These are phyloP conservation scores for Penicillium parvum DNA, from an alignment of 495 filamentous ascomycete species.

Conservation along the genomic window DNA sequence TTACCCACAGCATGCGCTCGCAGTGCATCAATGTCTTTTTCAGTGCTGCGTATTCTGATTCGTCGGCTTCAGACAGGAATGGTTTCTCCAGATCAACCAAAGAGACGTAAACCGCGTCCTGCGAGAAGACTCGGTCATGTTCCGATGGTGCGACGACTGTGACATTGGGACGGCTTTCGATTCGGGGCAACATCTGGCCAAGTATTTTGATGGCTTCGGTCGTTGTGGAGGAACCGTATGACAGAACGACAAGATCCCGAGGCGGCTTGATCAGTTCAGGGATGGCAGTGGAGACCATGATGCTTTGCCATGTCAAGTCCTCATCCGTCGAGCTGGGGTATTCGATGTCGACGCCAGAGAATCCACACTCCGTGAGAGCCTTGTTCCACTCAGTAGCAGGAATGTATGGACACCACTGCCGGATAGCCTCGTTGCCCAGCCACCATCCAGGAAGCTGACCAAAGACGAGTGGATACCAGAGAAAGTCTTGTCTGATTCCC, in stretches of 20 bases:
- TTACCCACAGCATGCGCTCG: slow-evolving; percentile 37
- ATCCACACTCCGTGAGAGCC: slow-evolving; percentile 19
- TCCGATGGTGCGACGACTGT: background rate
- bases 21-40: slow-evolving; percentile 22
- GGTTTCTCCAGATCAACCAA: slow-evolving; percentile 13
- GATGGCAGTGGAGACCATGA: slow-evolving; percentile 25
- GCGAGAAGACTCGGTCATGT: background rate
- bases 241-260: slow-evolving; percentile 7
- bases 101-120: slow-evolving; percentile 10
- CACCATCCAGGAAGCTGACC: slow-evolving; percentile 49
- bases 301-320: slow-evolving; percentile 25
- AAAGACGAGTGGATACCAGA: slow-evolving; percentile 34
- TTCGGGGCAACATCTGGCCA: background rate
- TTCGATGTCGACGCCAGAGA: slow-evolving; percentile 28
- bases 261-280: background rate
- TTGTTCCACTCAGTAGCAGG: slow-evolving; percentile 17
- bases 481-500: slow-evolving; percentile 31
- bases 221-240: background rate
- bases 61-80: slow-evolving; percentile 1
- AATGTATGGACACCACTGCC: slow-evolving; percentile 28
- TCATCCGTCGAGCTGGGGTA: slow-evolving; percentile 22
- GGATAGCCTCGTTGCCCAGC: slow-evolving; percentile 34
- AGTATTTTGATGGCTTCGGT: background rate
- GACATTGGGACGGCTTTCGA: background rate
- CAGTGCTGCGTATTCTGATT: slow-evolving; percentile 4